Evolutionary conservation across 208 protist genomes (phyloP).

Genomic region (Trypanosomatidae sp.): DNA sequence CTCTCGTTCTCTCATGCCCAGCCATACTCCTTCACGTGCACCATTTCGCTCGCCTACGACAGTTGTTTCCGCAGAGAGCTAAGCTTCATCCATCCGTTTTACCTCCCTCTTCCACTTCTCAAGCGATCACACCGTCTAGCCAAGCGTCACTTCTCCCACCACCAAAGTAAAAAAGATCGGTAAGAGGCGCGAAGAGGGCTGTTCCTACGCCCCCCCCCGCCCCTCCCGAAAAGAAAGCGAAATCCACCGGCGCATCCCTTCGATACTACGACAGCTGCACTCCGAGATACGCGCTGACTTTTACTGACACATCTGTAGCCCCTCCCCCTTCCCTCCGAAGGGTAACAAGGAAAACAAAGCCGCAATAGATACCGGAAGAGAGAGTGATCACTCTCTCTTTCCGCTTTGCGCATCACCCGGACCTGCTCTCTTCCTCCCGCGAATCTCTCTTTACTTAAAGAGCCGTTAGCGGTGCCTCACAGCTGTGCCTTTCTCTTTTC

Average conservation of each 20-base stretch:
- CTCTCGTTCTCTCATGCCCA: not conserved
- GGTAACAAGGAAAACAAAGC: not conserved
- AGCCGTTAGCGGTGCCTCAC: not conserved
- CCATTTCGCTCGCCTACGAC: not conserved
- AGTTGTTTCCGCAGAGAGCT: not conserved
- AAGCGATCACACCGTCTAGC: not conserved
- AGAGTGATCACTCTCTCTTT: not conserved
- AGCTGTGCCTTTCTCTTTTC: not conserved
- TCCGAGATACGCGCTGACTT: not conserved
- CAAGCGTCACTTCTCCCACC: not conserved
- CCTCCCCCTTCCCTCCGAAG: not conserved
- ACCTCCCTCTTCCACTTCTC: not conserved
- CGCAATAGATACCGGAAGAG: not conserved
- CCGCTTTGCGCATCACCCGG: not conserved
- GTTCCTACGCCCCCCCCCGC: not conserved
- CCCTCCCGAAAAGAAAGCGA: not conserved
- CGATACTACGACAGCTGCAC: not conserved
- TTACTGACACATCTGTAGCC: not conserved
- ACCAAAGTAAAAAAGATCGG: slow-evolving; percentile 14
- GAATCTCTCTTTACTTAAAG: not conserved
- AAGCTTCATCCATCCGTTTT: not conserved
- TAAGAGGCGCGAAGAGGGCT: not conserved
- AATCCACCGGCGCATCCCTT: not conserved
- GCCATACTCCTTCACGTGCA: not conserved
- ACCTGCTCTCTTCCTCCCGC: not conserved